These are phyloP conservation scores for Mercurialis annua DNA, from an alignment of 345 rosid genomes.

Conservation along the genomic window DNA sequence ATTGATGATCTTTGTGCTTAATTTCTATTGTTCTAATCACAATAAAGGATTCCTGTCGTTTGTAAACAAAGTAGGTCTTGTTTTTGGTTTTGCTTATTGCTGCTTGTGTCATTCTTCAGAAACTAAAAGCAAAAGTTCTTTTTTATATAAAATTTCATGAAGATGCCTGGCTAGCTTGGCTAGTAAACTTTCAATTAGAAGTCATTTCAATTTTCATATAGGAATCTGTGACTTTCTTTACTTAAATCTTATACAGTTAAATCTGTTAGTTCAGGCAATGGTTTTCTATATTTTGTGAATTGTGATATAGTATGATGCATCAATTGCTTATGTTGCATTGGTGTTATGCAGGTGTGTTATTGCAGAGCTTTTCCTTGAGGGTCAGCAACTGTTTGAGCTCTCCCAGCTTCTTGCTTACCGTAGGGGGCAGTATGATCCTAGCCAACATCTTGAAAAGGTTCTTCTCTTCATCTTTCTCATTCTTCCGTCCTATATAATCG, in stretches of 20 bases:
- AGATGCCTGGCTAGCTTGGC: not conserved
- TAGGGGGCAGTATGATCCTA: constrained; percentile 97
- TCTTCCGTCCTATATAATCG: not conserved
- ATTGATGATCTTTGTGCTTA: not conserved
- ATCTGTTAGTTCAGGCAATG: not conserved
- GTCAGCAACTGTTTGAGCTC: constrained; percentile 91
- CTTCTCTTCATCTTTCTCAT: not conserved
- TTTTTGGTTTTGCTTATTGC: not conserved
- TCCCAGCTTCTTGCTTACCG: constrained; percentile 98
- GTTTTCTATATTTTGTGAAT: constrained; percentile 7
- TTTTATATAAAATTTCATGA: not conserved
- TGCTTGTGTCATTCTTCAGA: not conserved
- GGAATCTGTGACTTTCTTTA: not conserved
- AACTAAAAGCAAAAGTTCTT: not conserved
- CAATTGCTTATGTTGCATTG: constrained; percentile 16
- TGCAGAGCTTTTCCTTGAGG: constrained; percentile 97
- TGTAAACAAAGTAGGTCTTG: not conserved
- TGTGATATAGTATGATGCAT: constrained; percentile 3
- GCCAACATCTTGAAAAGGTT: constrained; percentile 93
- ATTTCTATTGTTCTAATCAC: not conserved
- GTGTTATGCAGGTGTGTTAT: constrained; percentile 72
- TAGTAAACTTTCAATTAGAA: not conserved
- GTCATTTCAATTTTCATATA: not conserved
- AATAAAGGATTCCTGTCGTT: not conserved
- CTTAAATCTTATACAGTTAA: not conserved